Conservation (phyloP, 768 basidiomycete genomes). For the Paxillus ammoniavirescens region DNA sequence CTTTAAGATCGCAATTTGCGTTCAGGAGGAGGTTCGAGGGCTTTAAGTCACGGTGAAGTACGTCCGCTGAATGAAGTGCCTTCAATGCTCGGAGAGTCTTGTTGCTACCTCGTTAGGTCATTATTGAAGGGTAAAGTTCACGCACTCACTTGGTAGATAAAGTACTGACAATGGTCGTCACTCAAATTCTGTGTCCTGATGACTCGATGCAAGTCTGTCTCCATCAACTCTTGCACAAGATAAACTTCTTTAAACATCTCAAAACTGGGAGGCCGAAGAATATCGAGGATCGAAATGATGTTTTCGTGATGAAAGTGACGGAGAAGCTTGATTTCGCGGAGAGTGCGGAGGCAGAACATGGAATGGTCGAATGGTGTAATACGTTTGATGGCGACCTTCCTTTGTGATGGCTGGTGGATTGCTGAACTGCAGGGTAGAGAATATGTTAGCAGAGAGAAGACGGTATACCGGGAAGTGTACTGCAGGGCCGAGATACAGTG, state of each 20-base stretch:
- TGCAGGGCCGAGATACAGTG: neutral
- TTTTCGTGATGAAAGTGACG: slow-evolving; percentile 84
- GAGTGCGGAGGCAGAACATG: slow-evolving; percentile 84
- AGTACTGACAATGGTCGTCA: slow-evolving; percentile 97
- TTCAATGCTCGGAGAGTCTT: slow-evolving; percentile 91
- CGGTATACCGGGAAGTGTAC: slow-evolving; percentile 11
- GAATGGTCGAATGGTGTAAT: slow-evolving; percentile 95
- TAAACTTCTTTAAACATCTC: slow-evolving; percentile 86
- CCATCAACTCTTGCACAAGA: slow-evolving; percentile 74
- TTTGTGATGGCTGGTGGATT: slow-evolving; percentile 69
- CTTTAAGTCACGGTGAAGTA: slow-evolving; percentile 94
- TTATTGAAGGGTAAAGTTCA: neutral
- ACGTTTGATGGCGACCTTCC: slow-evolving; percentile 93
- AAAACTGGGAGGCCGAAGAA: slow-evolving; percentile 75
- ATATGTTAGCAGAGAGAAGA: slow-evolving; percentile 4
- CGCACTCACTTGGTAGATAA: slow-evolving; percentile 81
- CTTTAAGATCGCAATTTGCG: slow-evolving; percentile 95
- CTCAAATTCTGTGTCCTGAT: slow-evolving; percentile 92
- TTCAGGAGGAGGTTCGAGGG: slow-evolving; percentile 95
- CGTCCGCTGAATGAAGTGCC: slow-evolving; percentile 91
- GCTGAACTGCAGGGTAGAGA: slow-evolving; percentile 51
- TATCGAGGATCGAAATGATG: slow-evolving; percentile 95
- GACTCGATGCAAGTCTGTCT: slow-evolving; percentile 95
- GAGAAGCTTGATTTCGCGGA: slow-evolving; percentile 90
- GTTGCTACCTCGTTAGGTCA: slow-evolving; percentile 1